Percentiles rank a stretch among this genome's conserved stretches.
These are phyloP conservation scores for Mrakia gelida DNA, from an alignment of 768 basidiomycete genomes.

Conservation along the genomic window DNA sequence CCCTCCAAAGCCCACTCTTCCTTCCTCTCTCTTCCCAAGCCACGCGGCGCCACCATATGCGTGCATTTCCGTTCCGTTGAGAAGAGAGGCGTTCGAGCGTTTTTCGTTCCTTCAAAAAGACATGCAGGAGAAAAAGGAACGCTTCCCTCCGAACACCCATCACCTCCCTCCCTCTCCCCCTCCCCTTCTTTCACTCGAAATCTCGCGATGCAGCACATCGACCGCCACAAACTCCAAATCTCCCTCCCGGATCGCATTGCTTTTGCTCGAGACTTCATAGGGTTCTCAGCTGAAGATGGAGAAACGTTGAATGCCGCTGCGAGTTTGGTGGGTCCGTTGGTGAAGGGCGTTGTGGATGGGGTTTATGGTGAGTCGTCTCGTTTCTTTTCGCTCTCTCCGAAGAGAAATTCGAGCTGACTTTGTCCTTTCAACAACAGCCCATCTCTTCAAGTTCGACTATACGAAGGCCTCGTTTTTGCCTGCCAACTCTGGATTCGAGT, in stretches of 20 bases:
- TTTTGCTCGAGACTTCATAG: background rate
- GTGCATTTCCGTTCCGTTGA: background rate
- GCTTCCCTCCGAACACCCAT: background rate
- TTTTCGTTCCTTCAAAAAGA: background rate
- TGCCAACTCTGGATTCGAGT: constrained; percentile 21
- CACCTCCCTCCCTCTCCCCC: background rate
- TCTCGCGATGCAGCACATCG: constrained; percentile 5
- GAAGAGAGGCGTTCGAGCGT: background rate
- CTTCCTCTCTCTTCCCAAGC: too few species aligned
- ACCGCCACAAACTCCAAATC: background rate
- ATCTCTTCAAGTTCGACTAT: constrained; percentile 22
- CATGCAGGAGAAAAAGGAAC: too few species aligned
- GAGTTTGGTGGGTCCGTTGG: background rate
- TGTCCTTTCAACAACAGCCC: background rate
- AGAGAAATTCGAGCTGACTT: background rate
- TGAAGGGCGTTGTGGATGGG: constrained; percentile 19
- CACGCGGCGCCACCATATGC: too few species aligned
- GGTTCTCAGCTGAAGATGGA: constrained; percentile 9
- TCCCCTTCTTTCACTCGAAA: too few species aligned
- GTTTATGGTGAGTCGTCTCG: constrained; percentile 8
- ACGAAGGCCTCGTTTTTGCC: constrained; percentile 15
- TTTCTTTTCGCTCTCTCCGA: background rate
- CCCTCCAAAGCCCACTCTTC: too few species aligned
- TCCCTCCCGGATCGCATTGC: background rate
- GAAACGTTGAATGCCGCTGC: constrained; percentile 7